Evolutionary conservation across 352 stramenopile genomes (phyloP).

Genomic region (Discostella stelligera): DNA sequence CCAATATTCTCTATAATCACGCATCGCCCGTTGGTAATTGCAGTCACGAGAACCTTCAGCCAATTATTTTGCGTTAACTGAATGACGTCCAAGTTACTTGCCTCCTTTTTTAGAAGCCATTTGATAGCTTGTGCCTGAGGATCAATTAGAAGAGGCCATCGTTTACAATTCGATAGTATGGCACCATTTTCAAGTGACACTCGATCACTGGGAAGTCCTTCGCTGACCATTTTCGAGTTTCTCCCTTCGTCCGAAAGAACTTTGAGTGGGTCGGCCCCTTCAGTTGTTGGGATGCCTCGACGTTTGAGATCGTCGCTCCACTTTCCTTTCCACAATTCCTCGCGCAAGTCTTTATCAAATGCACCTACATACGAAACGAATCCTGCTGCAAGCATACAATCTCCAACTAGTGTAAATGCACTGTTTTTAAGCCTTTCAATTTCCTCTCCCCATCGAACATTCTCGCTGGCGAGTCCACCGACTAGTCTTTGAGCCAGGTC

Average conservation of each 20-base stretch:
- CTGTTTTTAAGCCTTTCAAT: slow-evolving; percentile 94
- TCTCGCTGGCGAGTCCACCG: slow-evolving; percentile 93
- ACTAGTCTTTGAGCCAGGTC: slow-evolving; percentile 93
- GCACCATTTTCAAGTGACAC: slow-evolving; percentile 97
- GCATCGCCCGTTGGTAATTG: slow-evolving; percentile 93
- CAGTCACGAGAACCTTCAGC: slow-evolving; percentile 90
- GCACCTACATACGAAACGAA: slow-evolving; percentile 98
- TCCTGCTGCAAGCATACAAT: slow-evolving; percentile 93
- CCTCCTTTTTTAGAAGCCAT: slow-evolving; percentile 93
- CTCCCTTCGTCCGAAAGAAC: slow-evolving; percentile 95
- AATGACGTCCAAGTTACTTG: slow-evolving; percentile 90
- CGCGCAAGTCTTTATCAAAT: slow-evolving; percentile 91
- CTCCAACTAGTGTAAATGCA: slow-evolving; percentile 92
- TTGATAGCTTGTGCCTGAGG: slow-evolving; percentile 98
- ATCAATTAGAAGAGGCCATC: slow-evolving; percentile 97
- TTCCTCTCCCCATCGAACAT: slow-evolving; percentile 94
- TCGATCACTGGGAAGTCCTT: slow-evolving; percentile 94
- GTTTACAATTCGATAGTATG: slow-evolving; percentile 96
- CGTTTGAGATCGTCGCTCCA: slow-evolving; percentile 88
- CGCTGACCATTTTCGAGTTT: slow-evolving; percentile 96
- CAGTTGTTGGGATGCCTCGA: slow-evolving; percentile 91
- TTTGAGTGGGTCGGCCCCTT: slow-evolving; percentile 91
- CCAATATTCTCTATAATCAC: slow-evolving; percentile 97
- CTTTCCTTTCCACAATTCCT: slow-evolving; percentile 85
- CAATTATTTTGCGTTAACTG: slow-evolving; percentile 96